Evolutionary conservation across 768 basidiomycete genomes (phyloP).

Genomic region (Neoboletus magnificus): DNA sequence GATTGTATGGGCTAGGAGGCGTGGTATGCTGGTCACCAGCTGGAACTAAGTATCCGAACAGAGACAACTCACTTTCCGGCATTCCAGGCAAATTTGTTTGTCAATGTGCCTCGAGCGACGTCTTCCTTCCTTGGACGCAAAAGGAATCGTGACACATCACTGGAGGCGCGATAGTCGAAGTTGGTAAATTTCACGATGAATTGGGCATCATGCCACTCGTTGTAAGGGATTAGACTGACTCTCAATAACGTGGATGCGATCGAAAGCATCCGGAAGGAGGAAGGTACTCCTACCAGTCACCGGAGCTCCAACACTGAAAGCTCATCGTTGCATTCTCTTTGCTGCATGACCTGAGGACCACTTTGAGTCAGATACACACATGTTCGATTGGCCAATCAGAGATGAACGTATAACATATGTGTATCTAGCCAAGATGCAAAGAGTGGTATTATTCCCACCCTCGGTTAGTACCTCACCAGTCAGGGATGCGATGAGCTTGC

Average conservation of each 20-base stretch:
- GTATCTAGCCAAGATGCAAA: slow-evolving; percentile 12
- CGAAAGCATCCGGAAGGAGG: no score
- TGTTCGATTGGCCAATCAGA: no score
- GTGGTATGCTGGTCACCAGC: slow-evolving; percentile 6
- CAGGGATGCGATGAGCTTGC: slow-evolving; percentile 50
- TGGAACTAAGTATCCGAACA: neutral
- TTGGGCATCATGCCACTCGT: no score
- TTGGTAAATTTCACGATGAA: slow-evolving; percentile 38
- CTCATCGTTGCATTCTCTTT: no score
- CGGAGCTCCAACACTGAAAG: no score
- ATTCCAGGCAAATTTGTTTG: slow-evolving; percentile 33
- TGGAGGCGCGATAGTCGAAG: slow-evolving; percentile 94
- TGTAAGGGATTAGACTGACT: no score
- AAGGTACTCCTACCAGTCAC: no score
- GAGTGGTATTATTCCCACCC: slow-evolving; percentile 36
- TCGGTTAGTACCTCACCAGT: slow-evolving; percentile 60
- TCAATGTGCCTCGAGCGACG: slow-evolving; percentile 59
- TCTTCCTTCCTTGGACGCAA: slow-evolving; percentile 48
- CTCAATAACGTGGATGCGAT: no score
- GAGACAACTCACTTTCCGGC: slow-evolving; percentile 71
- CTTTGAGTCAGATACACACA: no score
- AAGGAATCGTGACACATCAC: slow-evolving; percentile 79
- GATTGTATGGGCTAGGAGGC: slow-evolving; percentile 71
- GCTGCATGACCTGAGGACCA: no score
- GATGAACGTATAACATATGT: no score